Base-by-base conservation (phyloP, 495 filamentous ascomycete genomes). In the Rhypophila decipiens region DNA sequence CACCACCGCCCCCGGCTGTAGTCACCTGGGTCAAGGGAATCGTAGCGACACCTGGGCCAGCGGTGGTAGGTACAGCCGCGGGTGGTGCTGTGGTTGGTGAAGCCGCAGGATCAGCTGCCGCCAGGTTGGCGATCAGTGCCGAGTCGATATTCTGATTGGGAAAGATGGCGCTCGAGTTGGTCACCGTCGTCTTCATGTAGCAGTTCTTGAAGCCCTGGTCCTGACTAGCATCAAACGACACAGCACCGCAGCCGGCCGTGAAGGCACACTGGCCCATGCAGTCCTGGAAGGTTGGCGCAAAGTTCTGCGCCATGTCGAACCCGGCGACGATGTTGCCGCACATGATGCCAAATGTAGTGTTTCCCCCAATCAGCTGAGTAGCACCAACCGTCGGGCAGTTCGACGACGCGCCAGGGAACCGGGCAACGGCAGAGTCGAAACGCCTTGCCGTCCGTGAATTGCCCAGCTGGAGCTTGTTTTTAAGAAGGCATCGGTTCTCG, bases 121-220 rank as follows among this genome's bases (percentile, higher is more conserved):
- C 57, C 15, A 42, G 51, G 24, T 15, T 47, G 8, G 49, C 29
- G 15, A 62, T 3, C 29, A 59, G 10, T n/a, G 61, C 65, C 11
- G 63, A 59, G 35, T 68, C 65, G 27, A 64, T 50, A 23, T 60
- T 49, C 8, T 34, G 13, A 29, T 62, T 52, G 0, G 51, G 47
- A 10, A 47, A 55, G 2, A 56, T 31, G 24, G 37, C 20, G 18
- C 35, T 41, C n/a, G 45, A 7, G 27, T 59, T 50, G 4, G 49
- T 27, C 10, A 53, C 46, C 18, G 44, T 18, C 3, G 55, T 53
- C 44, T 68, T 68, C 37, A 68, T 44, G 24, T 68, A 68, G 39
- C 65, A 68, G 47, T 68, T 68, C 45, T 58, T 65, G 50, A 68
- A 68, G 24, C 65, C 65, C 15, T 61, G 42, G 7, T 48, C 33